Base-by-base conservation (phyloP, 2,329 filamentous ascomycete species). In the Bipolaris victoriae region DNA sequence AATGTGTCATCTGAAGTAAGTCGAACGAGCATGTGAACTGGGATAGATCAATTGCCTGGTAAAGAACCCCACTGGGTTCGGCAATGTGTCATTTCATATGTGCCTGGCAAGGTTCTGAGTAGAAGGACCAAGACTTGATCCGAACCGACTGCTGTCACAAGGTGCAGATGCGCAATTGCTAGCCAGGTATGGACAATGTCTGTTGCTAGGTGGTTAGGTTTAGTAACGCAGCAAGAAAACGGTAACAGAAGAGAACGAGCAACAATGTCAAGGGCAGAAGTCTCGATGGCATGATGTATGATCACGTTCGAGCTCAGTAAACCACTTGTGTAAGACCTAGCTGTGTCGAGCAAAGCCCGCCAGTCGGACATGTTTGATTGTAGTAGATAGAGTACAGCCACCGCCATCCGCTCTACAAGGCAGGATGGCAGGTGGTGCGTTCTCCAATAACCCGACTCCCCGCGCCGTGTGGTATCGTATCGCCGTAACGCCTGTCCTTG, bases 241-340 rank as follows among this genome's bases (percentile, higher is more conserved):
- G 13, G 49, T 4, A 40, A 51, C 31, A 44, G 47, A 52, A 49
- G 51, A 54, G 20, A 58, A 48, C 52, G 57, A 46, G 49, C 55
- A 64, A 58, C 56, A 52, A 65, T 62, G 58, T 63, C 66, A 68
- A 70, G 63, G 67, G 63, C 64, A 35, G 60, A 61, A 69, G 68
- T 68, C 73, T 72, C 73, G 72, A 76, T 74, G 52, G 56, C 73
- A 76, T 74, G 73, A 76, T 66, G 69, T 73, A 61, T 53, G 59
- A 74, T 76, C 73, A 75, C 71, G 73, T 74, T 76, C 73, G 73
- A 76, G 72, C 55, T 66, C 62, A 55, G n/a, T 58, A 63, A 63
- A 69, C 68, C 66, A 52, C 69, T 71, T 71, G 70, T 64, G 60
- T 55, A 63, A 72, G 69, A 72, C 70, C 69, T 73, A 65, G 62